Evolutionary conservation across 2,329 filamentous ascomycete species (phyloP), one percentile per base, ranked within the genome.

Genomic region (Pseudocercospora ulei): DNA sequence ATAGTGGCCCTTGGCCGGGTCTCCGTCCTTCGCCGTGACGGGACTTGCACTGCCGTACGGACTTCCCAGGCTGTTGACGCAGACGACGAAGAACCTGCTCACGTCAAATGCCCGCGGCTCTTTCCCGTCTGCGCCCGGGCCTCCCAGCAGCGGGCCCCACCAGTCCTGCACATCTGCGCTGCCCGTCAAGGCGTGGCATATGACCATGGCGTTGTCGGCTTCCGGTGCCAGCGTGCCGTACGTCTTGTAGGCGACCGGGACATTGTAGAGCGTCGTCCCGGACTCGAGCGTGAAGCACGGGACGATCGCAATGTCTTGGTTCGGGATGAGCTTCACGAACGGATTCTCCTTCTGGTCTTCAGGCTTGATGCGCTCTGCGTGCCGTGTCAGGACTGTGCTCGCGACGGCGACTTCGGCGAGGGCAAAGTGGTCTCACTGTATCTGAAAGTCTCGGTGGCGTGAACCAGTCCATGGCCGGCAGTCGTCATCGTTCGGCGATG

Each of bases 231-330:
- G 65, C 16, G 64, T 64, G 41, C 76, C 76, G 41, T 72, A 72
- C 3, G 71, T 75, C 43, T 75, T 79, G 63, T 78, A 79, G 41
- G 76, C 75, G 35, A 80, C 66, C 2, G 72, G 73, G 9, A 78
- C 73, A 74, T 96, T 90, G 51, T 72, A 67, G 12, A 98, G 71
- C 0, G 75, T 80, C 14, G 82, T 84, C 33, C 90, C 90, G 1
- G 87, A 96, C 63, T 98, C 90, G 50, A 98, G 81, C 5, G 81
- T 86, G 62, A 95, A 94, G 16, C 79, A 78, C 1, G 90, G 88
- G 39, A 98, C 75, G 44, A 90, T 75, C 41, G 82, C 85, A 56
- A 93, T 81, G 38, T 80, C 72, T 65, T 96, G 90, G 55, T 94
- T 80, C 36, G 85, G 80, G 36, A 98, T 93, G 56, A 96, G 71